phyloP scores from a whole-genome alignment of 441 rosid genomes.

The Eutrema salsugineum region DNA sequence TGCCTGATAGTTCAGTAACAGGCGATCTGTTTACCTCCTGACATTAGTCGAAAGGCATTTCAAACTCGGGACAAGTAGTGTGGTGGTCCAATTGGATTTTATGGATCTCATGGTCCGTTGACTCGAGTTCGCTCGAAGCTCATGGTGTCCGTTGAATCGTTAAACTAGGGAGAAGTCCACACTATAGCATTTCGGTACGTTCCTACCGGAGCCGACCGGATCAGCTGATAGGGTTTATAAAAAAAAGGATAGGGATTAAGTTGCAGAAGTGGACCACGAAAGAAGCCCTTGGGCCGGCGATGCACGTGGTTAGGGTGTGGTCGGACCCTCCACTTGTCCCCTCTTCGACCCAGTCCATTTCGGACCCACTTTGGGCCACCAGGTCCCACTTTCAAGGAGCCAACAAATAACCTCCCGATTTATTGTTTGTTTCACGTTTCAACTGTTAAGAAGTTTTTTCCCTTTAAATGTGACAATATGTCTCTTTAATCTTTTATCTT shows the following conservation, averaged over 20 bases:
- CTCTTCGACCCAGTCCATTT: slow-evolving; percentile 12
- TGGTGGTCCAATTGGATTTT: too few species aligned
- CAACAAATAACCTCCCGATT: slow-evolving; percentile 7
- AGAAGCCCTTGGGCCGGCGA: slow-evolving; percentile 37
- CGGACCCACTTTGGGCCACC: slow-evolving; percentile 29
- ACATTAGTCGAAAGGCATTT: too few species aligned
- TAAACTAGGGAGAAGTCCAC: too few species aligned
- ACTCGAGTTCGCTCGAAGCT: too few species aligned
- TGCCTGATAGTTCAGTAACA: too few species aligned
- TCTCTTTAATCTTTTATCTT: not conserved
- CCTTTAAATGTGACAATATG: slow-evolving; percentile 9
- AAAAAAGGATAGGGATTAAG: slow-evolving; percentile 26
- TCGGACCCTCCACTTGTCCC: slow-evolving; percentile 39
- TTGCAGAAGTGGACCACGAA: slow-evolving; percentile 37
- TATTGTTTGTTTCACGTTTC: slow-evolving; percentile 3
- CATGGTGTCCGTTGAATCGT: too few species aligned
- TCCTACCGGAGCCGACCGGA: too few species aligned
- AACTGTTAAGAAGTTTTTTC: slow-evolving; percentile 14
- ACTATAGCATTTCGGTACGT: too few species aligned
- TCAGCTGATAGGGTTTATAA: too few species aligned
- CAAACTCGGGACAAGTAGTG: too few species aligned
- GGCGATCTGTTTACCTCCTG: too few species aligned
- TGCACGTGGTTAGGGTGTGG: slow-evolving; percentile 50
- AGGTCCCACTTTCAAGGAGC: slow-evolving; percentile 18
- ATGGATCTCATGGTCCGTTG: too few species aligned